Base-by-base conservation (phyloP, 129 eudicot species). In the Centaurea solstitialis region DNA sequence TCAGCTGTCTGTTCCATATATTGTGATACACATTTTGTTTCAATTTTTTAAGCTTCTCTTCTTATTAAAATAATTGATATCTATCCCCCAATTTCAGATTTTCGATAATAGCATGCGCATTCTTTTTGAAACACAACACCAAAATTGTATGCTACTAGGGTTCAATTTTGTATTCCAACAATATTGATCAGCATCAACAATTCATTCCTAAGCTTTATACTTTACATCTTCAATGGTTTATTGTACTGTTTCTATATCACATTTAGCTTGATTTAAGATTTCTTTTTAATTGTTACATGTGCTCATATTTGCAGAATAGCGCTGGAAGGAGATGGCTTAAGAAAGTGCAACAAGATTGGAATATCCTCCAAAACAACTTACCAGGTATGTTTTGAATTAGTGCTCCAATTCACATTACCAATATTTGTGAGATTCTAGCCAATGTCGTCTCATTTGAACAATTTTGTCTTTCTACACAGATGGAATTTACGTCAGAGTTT, bases 321-420 rank as follows among this genome's bases (percentile, higher is more conserved):
- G 83, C 91, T 74, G 93, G 91, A 79, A 89, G 98, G 83, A 96
- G 86, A 83, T 96, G 98, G 99, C 97, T 96, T 59, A 93, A 88
- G 84, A 96, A 96, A 85, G 93, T 96, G 80, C 98, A 96, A 84
- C 92, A 86, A 86, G 99, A 96, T 78, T 96, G 99, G 99, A 88
- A 93, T 76, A 93, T 88, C 74, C 98, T 96, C 22, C 97, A 91
- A 76, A 96, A 89, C 77, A 96, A 96, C 81, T 86, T 96, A 68
- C 99, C 99, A 2, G 97, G 99, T 93, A 85, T 76, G 74, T 35
- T 72, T 21, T 64, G 70, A 26, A 30, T 62, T 70, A n/a, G 24
- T 47, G 28, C 53, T 67, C 9, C 22, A 35, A 18, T 45, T 71
- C 41, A 1, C 53, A n/a, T 47, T 74, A 5, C 75, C 4, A 61